Base-by-base conservation (phyloP, 371 early-diverging fungal species). In the Syncephalis plumigaleata region DNA sequence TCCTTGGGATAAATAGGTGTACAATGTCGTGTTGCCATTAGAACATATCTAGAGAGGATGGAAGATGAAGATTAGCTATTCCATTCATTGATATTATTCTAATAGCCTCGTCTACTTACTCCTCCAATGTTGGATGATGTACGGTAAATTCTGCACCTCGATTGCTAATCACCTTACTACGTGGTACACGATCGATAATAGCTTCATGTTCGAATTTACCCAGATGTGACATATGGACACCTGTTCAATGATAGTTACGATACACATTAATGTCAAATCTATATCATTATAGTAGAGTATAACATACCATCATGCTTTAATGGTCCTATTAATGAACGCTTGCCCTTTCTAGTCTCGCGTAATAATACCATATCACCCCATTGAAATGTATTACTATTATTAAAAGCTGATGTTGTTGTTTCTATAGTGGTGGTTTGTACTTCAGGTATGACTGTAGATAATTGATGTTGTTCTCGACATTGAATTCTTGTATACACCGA, bases 1-100 rank as follows among this genome's bases (percentile, higher is more conserved):
- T 84, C 84, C 47, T 81, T 81, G 0, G 84, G 79, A 56, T 84
- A 84, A 36, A 81, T 77, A 3, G 82, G 81, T 0, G 75, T 80
- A 44, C 75, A 71, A 11, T 59, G 64, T n/a, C 84, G 66, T 22
- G 64, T 68, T 15, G 71, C 73, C 36, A 65, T 61, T 3, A 74
- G 56, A 3, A 73, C 66, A 50, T 76, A 75, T 26, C 71, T 70
- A 37, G 7, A n/a, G n/a, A n/a, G n/a, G n/a, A n/a, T n/a, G n/a
- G n/a, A n/a, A n/a, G n/a, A n/a, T n/a, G n/a, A n/a, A n/a, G n/a
- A n/a, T n/a, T n/a, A n/a, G n/a, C n/a, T n/a, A n/a, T n/a, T n/a
- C n/a, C n/a, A n/a, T n/a, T n/a, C n/a, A n/a, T n/a, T 20, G 11
- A 47, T 20, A 9, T 3, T 24, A 36, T 40, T 16, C 13, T 13